These are phyloP conservation scores for Penium margaritaceum DNA, from an alignment of 139 green algal species.

Conservation along the genomic window DNA sequence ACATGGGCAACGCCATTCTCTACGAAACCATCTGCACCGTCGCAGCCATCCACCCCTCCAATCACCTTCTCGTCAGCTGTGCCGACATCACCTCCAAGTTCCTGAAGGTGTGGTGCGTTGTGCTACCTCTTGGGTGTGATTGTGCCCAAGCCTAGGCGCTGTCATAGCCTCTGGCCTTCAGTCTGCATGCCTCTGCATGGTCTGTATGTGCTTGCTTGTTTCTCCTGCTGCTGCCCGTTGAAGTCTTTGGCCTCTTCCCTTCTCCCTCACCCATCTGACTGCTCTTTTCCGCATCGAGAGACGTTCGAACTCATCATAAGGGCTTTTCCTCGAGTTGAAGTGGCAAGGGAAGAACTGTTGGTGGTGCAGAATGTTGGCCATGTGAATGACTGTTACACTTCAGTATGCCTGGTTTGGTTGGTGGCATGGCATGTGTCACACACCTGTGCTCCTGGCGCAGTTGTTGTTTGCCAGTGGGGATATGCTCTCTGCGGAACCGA, in stretches of 20 bases:
- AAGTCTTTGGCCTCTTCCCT: not conserved
- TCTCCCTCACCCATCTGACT: not conserved
- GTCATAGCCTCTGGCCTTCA: not conserved
- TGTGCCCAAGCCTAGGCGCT: not conserved
- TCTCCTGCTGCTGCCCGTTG: not conserved
- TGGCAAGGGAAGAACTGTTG: too few relatives aligned
- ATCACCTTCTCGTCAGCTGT: slow-evolving; percentile 66
- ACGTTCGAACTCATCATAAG: too few relatives aligned
- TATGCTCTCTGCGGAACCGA: too few relatives aligned
- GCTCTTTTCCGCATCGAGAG: too few relatives aligned
- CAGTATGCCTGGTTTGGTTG: too few relatives aligned
- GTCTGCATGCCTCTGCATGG: not conserved
- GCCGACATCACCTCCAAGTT: slow-evolving; percentile 70
- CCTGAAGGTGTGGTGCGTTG: slow-evolving; percentile 52
- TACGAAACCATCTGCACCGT: slow-evolving; percentile 82
- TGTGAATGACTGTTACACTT: too few relatives aligned
- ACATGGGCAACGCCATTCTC: slow-evolving; percentile 71
- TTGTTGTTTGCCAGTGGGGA: too few relatives aligned
- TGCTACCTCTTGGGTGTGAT: not conserved
- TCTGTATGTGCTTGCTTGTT: not conserved
- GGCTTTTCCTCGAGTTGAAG: too few relatives aligned
- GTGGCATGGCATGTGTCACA: too few relatives aligned
- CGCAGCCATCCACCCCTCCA: slow-evolving; percentile 79
- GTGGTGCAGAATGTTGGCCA: too few relatives aligned
- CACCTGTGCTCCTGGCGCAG: too few relatives aligned